Evolutionary conservation across 1,284 basidiomycete genomes (phyloP).

Genomic region (Phaffia rhodozyma): DNA sequence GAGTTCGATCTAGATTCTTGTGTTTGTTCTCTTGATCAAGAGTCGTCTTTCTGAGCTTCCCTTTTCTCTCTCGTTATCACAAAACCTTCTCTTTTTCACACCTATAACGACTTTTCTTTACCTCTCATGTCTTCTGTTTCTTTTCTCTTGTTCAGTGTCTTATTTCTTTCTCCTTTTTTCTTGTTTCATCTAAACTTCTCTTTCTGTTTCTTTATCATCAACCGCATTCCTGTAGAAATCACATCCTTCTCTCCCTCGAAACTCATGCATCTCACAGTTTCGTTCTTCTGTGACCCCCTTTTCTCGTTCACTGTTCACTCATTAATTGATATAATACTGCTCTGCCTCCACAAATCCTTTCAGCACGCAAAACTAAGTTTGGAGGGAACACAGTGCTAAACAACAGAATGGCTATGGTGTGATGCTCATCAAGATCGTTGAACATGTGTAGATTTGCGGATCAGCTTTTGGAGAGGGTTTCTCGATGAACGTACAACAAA

Average conservation of each 20-base stretch:
- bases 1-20: no score
- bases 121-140: not conserved
- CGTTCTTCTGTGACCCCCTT: not conserved
- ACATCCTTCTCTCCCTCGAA: not conserved
- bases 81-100: no score
- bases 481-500: no score
- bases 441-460: no score
- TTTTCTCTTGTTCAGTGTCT: not conserved
- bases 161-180: not conserved
- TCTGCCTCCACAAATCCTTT: not conserved
- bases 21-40: no score
- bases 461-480: no score
- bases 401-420: no score
- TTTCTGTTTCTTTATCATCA: not conserved
- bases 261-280: not conserved
- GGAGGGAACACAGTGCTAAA: not conserved
- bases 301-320: not conserved
- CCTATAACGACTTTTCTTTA: not conserved
- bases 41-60: no score
- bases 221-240: not conserved
- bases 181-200: not conserved
- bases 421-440: no score
- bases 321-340: not conserved
- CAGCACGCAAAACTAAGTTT: not conserved
- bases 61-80: no score